phyloP scores from a whole-genome alignment of 345 rosid genomes.

The Salix dunnii region DNA sequence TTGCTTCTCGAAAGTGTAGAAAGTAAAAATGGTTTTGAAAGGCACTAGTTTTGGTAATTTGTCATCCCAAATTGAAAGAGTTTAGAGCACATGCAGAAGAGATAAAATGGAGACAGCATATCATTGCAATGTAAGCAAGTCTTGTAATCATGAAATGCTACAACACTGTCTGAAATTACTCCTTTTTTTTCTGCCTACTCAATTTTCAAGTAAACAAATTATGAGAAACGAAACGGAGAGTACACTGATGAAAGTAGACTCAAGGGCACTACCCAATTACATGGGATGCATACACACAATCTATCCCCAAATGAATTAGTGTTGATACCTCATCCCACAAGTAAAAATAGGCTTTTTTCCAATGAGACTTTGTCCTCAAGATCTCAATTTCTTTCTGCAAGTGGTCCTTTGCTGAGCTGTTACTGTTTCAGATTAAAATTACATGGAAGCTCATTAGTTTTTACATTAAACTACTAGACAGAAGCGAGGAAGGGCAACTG shows the following conservation, averaged over 20 bases:
- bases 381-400: slow-evolving; percentile 86
- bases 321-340: slow-evolving; percentile 87
- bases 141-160: slow-evolving; percentile 2
- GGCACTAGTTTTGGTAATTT: background rate
- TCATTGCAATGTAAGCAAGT: slow-evolving; percentile 2
- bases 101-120: background rate
- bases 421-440: slow-evolving; percentile 51
- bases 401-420: slow-evolving; percentile 57
- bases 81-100: background rate
- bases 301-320: background rate
- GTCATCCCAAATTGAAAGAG: background rate
- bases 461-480: slow-evolving; percentile 22
- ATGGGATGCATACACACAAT: background rate
- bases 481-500: slow-evolving; percentile 29
- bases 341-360: slow-evolving; percentile 97
- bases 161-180: background rate
- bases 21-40: background rate
- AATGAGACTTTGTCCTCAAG: slow-evolving; percentile 78
- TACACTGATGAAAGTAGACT: background rate
- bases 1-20: background rate
- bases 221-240: background rate
- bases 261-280: background rate
- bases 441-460: slow-evolving; percentile 31
- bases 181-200: background rate
- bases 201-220: background rate